phyloP scores from a whole-genome alignment of 1,284 basidiomycete genomes.

The Melampsora larici-populina region DNA sequence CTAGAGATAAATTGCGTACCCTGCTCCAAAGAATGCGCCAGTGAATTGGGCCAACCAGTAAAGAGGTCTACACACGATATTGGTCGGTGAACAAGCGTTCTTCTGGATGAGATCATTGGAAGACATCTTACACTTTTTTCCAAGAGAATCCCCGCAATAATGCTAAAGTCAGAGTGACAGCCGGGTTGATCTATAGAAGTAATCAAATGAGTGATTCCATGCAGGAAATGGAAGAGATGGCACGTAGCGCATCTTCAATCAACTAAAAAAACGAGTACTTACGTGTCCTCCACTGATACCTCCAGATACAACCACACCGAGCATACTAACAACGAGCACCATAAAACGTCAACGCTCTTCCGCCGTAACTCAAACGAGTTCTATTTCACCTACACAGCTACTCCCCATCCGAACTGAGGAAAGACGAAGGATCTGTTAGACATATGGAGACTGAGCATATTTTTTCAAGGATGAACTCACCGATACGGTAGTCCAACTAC shows the following conservation, averaged over 20 bases:
- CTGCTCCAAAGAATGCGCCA: conserved; percentile 30
- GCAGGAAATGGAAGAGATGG: not conserved
- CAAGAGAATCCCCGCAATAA: conserved; percentile 36
- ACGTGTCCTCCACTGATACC: conserved; percentile 42
- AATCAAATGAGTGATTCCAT: not conserved
- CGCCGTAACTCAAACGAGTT: too few species aligned
- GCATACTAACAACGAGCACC: conserved; percentile 5
- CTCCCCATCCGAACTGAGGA: conserved; percentile 33
- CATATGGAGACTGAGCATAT: not conserved
- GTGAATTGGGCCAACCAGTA: conserved; percentile 38
- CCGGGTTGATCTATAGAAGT: conserved; percentile 31
- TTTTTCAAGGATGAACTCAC: conserved; percentile 4
- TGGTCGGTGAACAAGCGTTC: not conserved
- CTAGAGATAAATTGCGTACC: not conserved
- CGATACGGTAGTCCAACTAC: conserved; percentile 23
- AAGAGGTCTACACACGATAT: conserved; percentile 9
- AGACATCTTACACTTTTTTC: conserved; percentile 37
- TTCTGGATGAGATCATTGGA: not conserved
- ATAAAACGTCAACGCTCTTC: too few species aligned
- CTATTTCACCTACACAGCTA: conserved; percentile 27
- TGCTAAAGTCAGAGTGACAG: conserved; percentile 33
- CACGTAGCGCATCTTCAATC: not conserved
- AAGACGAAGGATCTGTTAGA: not conserved
- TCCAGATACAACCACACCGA: conserved; percentile 28
- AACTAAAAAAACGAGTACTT: not conserved